Evolutionary conservation across 202 grass and related monocot genomes (phyloP).

Genomic region (Setaria italica): DNA sequence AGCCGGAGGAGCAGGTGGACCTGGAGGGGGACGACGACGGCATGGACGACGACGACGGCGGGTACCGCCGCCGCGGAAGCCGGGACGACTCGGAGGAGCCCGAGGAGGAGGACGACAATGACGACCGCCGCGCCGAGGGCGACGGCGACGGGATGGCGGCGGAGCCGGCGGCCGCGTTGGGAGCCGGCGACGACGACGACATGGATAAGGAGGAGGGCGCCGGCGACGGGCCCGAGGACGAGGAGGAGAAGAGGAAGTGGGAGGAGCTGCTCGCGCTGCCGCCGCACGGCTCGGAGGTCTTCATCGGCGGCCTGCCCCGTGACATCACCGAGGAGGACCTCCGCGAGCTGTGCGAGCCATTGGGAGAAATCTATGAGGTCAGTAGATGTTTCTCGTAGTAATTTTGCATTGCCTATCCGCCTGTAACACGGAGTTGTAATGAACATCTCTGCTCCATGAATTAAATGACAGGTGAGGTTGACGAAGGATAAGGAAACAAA

Average conservation of each 20-base stretch:
- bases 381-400: background rate
- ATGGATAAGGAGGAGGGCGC: constrained; percentile 47
- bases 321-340: constrained; percentile 80
- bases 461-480: constrained; percentile 71
- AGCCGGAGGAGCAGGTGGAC: constrained; percentile 96
- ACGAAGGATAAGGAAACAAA: constrained; percentile 94
- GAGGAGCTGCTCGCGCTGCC: constrained; percentile 76
- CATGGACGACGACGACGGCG: constrained; percentile 67
- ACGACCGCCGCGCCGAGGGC: constrained; percentile 38
- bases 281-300: constrained; percentile 87
- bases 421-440: constrained; percentile 3
- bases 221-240: constrained; percentile 54
- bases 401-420: background rate
- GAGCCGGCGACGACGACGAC: constrained; percentile 34
- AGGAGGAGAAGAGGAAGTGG: constrained; percentile 83
- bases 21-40: constrained; percentile 86
- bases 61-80: constrained; percentile 46
- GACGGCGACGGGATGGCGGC: constrained; percentile 37
- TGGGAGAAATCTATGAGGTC: constrained; percentile 86
- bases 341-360: constrained; percentile 71
- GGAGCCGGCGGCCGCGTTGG: constrained; percentile 14
- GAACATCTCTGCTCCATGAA: constrained; percentile 21
- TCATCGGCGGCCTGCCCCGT: constrained; percentile 81
- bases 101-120: constrained; percentile 53
- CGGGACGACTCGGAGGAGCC: constrained; percentile 53